phyloP scores from a whole-genome alignment of 2,329 filamentous ascomycete genomes.

The Colletotrichum aenigma region DNA sequence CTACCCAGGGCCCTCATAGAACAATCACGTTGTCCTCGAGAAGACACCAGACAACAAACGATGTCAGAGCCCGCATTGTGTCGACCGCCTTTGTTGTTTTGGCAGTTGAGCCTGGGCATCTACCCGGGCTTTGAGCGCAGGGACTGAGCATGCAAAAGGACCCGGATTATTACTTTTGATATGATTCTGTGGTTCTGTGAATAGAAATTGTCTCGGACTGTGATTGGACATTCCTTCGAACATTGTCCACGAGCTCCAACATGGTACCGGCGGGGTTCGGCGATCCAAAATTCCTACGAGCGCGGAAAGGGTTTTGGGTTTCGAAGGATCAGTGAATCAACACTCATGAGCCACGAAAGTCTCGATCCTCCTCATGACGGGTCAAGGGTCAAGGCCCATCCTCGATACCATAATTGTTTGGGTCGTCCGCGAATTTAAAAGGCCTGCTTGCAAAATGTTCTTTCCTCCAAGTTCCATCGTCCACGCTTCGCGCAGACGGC shows the following conservation, averaged over 20 bases:
- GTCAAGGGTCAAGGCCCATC: not conserved
- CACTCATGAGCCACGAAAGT: not conserved
- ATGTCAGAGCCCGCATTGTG: not conserved
- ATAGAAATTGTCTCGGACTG: not conserved
- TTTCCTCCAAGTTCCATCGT: not conserved
- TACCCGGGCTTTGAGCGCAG: not conserved
- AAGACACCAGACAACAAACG: not conserved
- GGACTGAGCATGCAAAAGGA: not conserved
- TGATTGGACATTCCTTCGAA: not conserved
- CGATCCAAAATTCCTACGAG: not conserved
- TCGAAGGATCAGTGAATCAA: not conserved
- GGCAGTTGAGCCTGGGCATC: not conserved
- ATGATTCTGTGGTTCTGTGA: not conserved
- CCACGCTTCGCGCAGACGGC: not conserved
- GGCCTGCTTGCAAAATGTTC: not conserved
- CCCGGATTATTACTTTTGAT: not conserved
- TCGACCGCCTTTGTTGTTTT: not conserved
- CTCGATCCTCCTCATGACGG: not conserved
- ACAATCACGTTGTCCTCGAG: not conserved
- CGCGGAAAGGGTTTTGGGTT: not conserved
- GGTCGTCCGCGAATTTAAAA: not conserved
- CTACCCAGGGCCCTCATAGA: not conserved
- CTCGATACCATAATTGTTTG: not conserved
- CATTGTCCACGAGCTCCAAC: not conserved
- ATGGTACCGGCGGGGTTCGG: not conserved